Evolutionary conservation across 352 stramenopile genomes (phyloP).

Genomic region (Globisporangium nagaii): DNA sequence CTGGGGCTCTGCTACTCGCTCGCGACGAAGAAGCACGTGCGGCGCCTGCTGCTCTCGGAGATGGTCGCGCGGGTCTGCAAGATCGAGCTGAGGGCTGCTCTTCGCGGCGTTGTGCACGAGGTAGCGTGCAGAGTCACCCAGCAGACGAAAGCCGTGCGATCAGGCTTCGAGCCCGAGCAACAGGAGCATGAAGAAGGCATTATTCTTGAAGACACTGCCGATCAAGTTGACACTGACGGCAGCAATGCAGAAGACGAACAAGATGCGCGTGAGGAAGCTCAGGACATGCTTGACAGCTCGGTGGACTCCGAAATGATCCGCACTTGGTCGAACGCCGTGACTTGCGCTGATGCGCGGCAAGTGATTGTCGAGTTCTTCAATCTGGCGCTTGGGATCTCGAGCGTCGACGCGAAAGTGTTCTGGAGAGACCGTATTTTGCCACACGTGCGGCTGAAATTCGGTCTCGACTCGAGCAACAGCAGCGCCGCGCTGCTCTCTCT

Average conservation of each 20-base stretch:
- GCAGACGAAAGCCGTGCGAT: conserved; percentile 8
- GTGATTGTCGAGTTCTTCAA: conserved; percentile 53
- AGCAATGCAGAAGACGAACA: too few species aligned
- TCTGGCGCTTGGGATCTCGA: conserved; percentile 30
- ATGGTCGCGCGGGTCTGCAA: conserved; percentile 65
- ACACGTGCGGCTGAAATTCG: conserved; percentile 37
- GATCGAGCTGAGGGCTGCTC: conserved; percentile 28
- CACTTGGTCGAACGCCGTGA: conserved; percentile 11
- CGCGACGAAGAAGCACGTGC: conserved; percentile 34
- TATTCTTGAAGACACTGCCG: too few species aligned
- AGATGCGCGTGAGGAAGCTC: neutral
- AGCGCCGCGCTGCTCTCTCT: conserved; percentile 9
- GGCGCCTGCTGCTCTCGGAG: conserved; percentile 38
- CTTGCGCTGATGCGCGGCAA: conserved; percentile 15
- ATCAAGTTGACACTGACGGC: neutral
- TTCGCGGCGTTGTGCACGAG: conserved; percentile 28
- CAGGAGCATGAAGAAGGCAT: neutral
- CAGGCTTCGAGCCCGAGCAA: neutral
- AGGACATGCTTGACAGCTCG: neutral
- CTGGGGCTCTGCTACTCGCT: conserved; percentile 52
- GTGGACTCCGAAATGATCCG: conserved; percentile 10
- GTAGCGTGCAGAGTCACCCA: conserved; percentile 13
- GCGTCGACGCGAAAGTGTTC: conserved; percentile 26
- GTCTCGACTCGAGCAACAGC: conserved; percentile 3
- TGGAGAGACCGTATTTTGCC: conserved; percentile 53